Conservation (phyloP, 345 rosid species). For the Salix exigua region DNA sequence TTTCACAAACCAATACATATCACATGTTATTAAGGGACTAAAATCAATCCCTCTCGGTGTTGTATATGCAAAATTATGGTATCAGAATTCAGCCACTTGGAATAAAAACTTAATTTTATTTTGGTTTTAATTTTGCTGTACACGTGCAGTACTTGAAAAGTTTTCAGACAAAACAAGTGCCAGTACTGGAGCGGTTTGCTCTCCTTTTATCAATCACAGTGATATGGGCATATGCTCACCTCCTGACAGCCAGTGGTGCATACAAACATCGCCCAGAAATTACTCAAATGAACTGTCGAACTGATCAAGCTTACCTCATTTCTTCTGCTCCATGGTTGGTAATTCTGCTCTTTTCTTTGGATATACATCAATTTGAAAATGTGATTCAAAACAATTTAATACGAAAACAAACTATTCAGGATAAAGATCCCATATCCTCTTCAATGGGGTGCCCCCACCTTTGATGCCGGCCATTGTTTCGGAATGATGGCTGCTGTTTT, state of each 20-base stretch:
- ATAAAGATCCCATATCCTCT: slow-evolving; percentile 97
- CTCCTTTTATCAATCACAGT: slow-evolving; percentile 67
- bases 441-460: slow-evolving; percentile 99
- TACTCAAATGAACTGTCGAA: slow-evolving; percentile 83
- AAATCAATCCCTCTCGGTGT: neutral
- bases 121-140: neutral
- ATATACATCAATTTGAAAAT: neutral
- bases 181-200: slow-evolving; percentile 82
- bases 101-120: neutral
- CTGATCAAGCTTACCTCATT: slow-evolving; percentile 92
- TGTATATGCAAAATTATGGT: neutral
- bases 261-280: slow-evolving; percentile 77
- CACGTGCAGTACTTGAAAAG: slow-evolving; percentile 73
- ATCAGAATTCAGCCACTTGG: neutral
- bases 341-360: neutral
- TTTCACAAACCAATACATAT: neutral
- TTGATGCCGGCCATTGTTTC: slow-evolving; percentile 95
- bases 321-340: slow-evolving; percentile 98
- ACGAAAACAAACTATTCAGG: slow-evolving; percentile 37
- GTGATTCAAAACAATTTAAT: neutral
- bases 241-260: slow-evolving; percentile 94
- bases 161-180: slow-evolving; percentile 56
- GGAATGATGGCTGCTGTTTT: slow-evolving; percentile 98
- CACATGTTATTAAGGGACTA: neutral
- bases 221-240: slow-evolving; percentile 95